Base-by-base conservation (phyloP, 2,329 filamentous ascomycete genomes). In the Fusarium anguioides region DNA sequence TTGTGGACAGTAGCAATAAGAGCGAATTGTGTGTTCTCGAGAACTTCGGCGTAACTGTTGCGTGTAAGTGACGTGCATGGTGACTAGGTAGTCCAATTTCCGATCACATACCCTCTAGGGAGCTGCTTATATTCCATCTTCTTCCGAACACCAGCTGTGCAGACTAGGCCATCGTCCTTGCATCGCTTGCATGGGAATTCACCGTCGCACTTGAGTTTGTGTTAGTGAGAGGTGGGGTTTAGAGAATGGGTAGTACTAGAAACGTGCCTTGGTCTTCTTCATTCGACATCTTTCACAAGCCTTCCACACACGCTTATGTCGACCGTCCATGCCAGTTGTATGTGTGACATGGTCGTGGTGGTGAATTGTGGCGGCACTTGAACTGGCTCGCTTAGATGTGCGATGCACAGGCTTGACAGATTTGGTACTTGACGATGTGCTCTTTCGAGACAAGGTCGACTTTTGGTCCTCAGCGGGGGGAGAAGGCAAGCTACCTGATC, bases 91-190 rank as follows among this genome's bases (percentile, higher is more conserved):
- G 26, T 24, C 56, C n/a, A 24, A 29, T 46, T 20, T 36, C 31
- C 26, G 33, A 36, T 17, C 17, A 74, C 83, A 59, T 82, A 89
- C 83, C 87, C 87, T 80, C 84, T 79, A 12, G 87, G 87, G 44
- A 89, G 75, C 76, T 89, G 87, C 79, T 90, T 90, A 75, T 87
- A 89, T 71, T 89, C 87, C n/a, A 86, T 87, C 84, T 89, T 89
- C 74, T 89, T 89, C 64, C 87, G 80, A 15, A 86, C 84, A 9
- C 87, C 87, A 17, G 87, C 86, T 9, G 86, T 89, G 77, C 87
- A 89, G 20, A 89, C 85, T 9, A 89, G 79, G 17, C 86, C 86
- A 63, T 90, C 87, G 68, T 89, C 87, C 76, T 88, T 89, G 75
- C 87, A 90, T 71, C 87, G 80, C 77, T 89, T 89, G 76, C 87